A percentile compares a stretch with the other conserved stretches of the same genome.
phyloP scores from a whole-genome alignment of 345 rosid species.

The Eucalyptus pauciflora region DNA sequence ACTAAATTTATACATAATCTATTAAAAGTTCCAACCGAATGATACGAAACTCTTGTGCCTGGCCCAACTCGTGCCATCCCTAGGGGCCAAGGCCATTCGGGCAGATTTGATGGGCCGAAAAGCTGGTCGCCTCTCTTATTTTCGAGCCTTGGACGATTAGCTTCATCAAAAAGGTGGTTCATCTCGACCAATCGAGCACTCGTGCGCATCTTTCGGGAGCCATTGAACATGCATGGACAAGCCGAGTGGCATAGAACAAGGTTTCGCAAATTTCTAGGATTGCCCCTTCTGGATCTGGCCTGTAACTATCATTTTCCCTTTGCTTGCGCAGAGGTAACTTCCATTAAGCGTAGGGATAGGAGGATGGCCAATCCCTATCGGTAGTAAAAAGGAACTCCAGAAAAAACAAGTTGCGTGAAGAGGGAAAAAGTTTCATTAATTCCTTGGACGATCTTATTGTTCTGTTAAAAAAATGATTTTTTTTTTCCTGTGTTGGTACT shows the following conservation, averaged over 20 bases:
- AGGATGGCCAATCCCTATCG: background rate
- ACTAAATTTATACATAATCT: background rate
- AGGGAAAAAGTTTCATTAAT: background rate
- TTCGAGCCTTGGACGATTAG: background rate
- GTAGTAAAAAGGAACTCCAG: background rate
- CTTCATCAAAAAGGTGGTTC: background rate
- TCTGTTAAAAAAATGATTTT: background rate
- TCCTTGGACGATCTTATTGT: background rate
- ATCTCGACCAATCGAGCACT: rapidly evolving
- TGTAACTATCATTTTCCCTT: background rate
- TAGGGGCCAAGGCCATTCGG: background rate
- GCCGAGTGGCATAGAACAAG: background rate
- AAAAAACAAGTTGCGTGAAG: background rate
- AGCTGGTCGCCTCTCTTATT: background rate
- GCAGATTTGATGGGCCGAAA: background rate
- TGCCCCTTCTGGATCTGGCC: background rate
- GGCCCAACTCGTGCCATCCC: background rate
- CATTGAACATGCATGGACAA: background rate
- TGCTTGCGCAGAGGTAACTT: background rate
- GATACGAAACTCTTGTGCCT: background rate
- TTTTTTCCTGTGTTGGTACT: background rate
- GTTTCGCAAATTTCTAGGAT: background rate
- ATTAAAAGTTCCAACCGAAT: background rate
- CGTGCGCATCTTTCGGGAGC: background rate
- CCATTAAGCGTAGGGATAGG: background rate